phyloP scores from a whole-genome alignment of 2,329 filamentous ascomycete species.

The Conoideocrella luteorostrata region DNA sequence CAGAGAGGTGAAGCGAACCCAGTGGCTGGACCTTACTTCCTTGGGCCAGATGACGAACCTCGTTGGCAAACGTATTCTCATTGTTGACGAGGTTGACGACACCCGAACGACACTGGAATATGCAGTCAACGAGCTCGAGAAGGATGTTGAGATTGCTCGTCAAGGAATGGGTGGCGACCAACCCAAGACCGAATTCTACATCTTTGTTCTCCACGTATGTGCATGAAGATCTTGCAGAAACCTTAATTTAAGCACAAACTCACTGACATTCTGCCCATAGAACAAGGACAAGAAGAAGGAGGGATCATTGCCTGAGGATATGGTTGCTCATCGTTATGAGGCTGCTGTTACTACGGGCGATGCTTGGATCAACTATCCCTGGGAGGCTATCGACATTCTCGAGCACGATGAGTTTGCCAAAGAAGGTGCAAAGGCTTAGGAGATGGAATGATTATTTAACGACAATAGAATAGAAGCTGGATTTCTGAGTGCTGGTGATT shows the following conservation, averaged over 20 bases:
- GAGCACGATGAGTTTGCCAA: slow-evolving; percentile 74
- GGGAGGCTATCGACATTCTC: slow-evolving; percentile 92
- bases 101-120: slow-evolving; percentile 92
- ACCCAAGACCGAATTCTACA: slow-evolving; percentile 75
- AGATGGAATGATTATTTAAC: background rate
- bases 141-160: slow-evolving; percentile 82
- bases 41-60: slow-evolving; percentile 80
- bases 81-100: slow-evolving; percentile 94
- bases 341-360: slow-evolving; percentile 87
- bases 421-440: slow-evolving; percentile 24
- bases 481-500: background rate
- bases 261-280: slow-evolving; percentile 30
- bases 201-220: slow-evolving; percentile 90
- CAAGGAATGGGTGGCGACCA: slow-evolving; percentile 60
- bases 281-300: slow-evolving; percentile 99
- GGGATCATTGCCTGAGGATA: slow-evolving; percentile 70
- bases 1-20: slow-evolving; percentile 92
- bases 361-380: slow-evolving; percentile 98
- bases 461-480: slow-evolving; percentile 6
- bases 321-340: slow-evolving; percentile 71
- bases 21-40: slow-evolving; percentile 90
- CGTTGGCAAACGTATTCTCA: slow-evolving; percentile 84
- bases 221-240: background rate
- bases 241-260: background rate
- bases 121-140: slow-evolving; percentile 85